Evolutionary conservation across 129 eudicot genomes (phyloP), one percentile per base, ranked within the genome.

Genomic region (Flaveria robusta): DNA sequence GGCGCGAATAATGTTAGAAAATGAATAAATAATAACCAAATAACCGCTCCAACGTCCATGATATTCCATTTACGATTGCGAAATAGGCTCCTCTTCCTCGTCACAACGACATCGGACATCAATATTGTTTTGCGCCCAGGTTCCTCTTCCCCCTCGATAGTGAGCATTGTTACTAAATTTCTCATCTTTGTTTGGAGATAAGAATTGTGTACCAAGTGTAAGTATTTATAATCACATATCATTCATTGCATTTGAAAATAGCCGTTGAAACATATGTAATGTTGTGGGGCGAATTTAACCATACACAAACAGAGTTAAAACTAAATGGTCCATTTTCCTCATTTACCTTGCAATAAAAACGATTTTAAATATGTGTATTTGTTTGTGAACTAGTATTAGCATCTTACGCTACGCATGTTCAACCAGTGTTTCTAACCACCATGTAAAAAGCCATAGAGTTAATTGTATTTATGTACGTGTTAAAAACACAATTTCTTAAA

Each of bases 41-140:
- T 68, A 56, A 59, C 67, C 5, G 86, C 86, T 7, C 71, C 70
- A 22, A 82, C 20, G 55, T 90, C 95, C 46, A 84, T 5, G 3
- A 69, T 27, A 65, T 68, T 90, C 98, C 96, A 93, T 71, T 85
- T 84, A 74, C 92, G 81, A 31, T 84, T 83, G 43, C 70, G 39
- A 66, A 81, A 90, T 51, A 88, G 80, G 58, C 74, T 81, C 56
- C 78, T 85, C 13, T 68, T 81, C 87, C 86, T 79, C 77, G 78
- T 74, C 78, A 90, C 94, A 70, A 76, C 87, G 71, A 90, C 96
- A 58, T 92, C 87, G 14, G 98, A 90, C 76, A 81, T 60, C 62
- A 82, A 23, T 68, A 88, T 92, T 70, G 71, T 83, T 3, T 85
- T 72, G 15, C n/a, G 54, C 0, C 4, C 4, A 1, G 50, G 31